These are phyloP conservation scores for Coelastrella sp. DNA, from an alignment of 139 green algal genomes.

Conservation along the genomic window DNA sequence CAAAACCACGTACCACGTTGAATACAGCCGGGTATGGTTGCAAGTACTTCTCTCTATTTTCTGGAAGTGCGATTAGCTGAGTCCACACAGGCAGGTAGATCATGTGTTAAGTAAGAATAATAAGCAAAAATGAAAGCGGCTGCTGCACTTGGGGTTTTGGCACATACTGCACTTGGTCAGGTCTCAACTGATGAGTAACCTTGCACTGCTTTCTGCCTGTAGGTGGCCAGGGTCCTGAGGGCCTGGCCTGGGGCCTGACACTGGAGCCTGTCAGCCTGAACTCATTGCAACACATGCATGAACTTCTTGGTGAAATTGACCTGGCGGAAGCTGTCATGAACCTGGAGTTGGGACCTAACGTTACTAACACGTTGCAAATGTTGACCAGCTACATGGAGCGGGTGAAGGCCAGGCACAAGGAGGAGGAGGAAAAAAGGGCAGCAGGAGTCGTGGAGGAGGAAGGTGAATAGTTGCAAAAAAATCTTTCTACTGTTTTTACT, in stretches of 20 bases:
- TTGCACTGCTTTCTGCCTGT: neutral
- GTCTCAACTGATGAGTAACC: too few relatives aligned
- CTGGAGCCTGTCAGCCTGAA: neutral
- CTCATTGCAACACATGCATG: neutral
- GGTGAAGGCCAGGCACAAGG: neutral
- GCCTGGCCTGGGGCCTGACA: neutral
- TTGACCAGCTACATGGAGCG: constrained; percentile 18
- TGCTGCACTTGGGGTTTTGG: too few relatives aligned
- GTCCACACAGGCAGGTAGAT: too few relatives aligned
- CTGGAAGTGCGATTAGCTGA: too few relatives aligned
- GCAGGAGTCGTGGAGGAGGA: neutral
- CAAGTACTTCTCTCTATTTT: too few relatives aligned
- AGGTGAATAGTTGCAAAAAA: neutral
- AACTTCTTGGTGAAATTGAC: constrained; percentile 40
- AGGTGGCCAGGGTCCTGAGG: neutral
- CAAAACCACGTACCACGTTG: too few relatives aligned
- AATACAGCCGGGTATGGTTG: too few relatives aligned
- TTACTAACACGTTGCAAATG: neutral
- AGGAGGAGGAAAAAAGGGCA: constrained; percentile 1
- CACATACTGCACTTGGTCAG: too few relatives aligned
- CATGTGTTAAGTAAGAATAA: too few relatives aligned
- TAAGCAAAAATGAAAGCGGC: too few relatives aligned
- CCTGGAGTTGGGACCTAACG: constrained; percentile 40
- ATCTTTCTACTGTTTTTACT: too few relatives aligned
- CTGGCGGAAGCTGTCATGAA: constrained; percentile 32